These are phyloP conservation scores for Malania oleifera DNA, from an alignment of 164 flowering plant species.

Conservation along the genomic window DNA sequence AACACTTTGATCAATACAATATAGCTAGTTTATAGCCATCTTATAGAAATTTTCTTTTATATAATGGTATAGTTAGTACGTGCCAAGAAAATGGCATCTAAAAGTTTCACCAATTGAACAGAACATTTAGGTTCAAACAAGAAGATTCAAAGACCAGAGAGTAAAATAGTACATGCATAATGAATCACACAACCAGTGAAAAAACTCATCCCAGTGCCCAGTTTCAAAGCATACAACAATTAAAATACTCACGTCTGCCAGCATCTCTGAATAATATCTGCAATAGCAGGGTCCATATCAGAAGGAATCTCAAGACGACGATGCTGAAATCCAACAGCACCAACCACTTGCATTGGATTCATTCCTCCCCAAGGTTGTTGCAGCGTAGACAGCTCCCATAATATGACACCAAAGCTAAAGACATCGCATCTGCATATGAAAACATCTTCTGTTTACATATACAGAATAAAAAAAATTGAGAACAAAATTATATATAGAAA, in stretches of 20 bases:
- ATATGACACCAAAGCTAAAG: conserved; percentile 85
- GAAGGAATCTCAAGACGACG: conserved; percentile 93
- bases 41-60: too few species aligned
- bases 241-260: conserved; percentile 86
- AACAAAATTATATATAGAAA: not conserved
- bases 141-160: too few species aligned
- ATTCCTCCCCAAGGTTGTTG: conserved; percentile 98
- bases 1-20: too few species aligned
- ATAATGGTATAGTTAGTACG: too few species aligned
- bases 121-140: too few species aligned
- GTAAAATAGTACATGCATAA: too few species aligned
- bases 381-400: conserved; percentile 92
- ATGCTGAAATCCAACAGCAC: conserved; percentile 98
- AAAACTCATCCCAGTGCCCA: too few species aligned
- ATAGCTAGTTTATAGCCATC: too few species aligned
- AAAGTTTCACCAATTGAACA: too few species aligned
- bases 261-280: conserved; percentile 72
- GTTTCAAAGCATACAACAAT: not conserved
- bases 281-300: conserved; percentile 69
- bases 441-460: not conserved
- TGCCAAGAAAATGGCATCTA: too few species aligned
- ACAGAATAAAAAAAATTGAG: not conserved
- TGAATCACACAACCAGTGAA: too few species aligned
- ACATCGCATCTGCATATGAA: conserved; percentile 81
- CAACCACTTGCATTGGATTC: conserved; percentile 99